Evolutionary conservation across 257 asterid species (phyloP), one percentile per base, ranked within the genome.

Genomic region (Vinca minor): DNA sequence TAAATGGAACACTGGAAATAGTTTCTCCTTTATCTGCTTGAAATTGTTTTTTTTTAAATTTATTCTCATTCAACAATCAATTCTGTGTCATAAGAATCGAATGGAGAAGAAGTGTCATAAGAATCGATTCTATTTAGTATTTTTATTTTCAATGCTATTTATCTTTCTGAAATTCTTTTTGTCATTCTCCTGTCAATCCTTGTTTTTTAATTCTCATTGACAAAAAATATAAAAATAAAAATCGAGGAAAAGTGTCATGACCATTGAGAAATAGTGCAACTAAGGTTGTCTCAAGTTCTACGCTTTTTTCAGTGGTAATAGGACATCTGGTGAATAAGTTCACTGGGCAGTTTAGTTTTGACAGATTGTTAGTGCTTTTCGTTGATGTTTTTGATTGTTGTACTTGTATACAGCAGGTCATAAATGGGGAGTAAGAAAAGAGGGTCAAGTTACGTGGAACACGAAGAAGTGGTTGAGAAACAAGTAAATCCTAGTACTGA

Each of bases 341-440:
- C 31, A 31, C 6, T 35, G n/a, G 34, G 10, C 10, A 26, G 6
- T 7, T 8, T 11, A 28, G 39, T 55, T 55, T 55, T 18, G 17
- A 31, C 11, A 28, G 4, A 5, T 55, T 15, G 8, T 5, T 2
- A 8, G 39, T 15, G 42, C 11, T 8, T 57, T 54, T 17, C 9
- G 25, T 54, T 69, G 1, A n/a, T n/a, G n/a, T n/a, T n/a, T n/a
- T n/a, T n/a, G n/a, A n/a, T n/a, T n/a, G n/a, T n/a, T n/a, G n/a
- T n/a, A n/a, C n/a, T 18, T 14, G 0, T 17, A 42, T 41, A 26
- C 21, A 4, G 59, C 44, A 64, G 70, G 21, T 48, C 34, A 26
- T 48, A 64, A 49, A 86, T 84, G 92, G 87, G 87, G 66, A 82
- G 76, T 80, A 87, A 84, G 67, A 84, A 81, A 73, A 83, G 88